Evolutionary conservation across 2,329 filamentous ascomycete genomes (phyloP), one percentile per base, ranked within the genome.

Genomic region (Neofusicoccum ribis): DNA sequence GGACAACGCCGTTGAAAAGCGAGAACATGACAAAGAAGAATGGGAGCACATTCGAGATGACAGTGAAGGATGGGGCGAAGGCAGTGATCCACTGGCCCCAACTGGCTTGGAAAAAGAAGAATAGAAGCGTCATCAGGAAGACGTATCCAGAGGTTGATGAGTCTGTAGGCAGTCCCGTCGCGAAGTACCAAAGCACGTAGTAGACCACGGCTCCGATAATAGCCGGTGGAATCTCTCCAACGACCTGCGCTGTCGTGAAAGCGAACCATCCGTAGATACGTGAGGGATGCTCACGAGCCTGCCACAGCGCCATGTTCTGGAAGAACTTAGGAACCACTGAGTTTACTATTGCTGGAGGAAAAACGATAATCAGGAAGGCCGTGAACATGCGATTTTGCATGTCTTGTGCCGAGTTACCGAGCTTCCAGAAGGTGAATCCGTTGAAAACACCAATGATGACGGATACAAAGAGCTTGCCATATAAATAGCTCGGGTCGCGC

Each of bases 11-110:
- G 79, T 92, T 93, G 83, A 93, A 93, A 27, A 91, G 77, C 46
- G 84, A 84, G 71, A 91, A 89, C 81, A 91, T 88, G 75, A 93
- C 87, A 79, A 93, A 91, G 84, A 93, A 92, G 81, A 93, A 92
- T 0, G 91, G 91, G 5, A 92, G 80, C 14, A 75, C 76, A 72
- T 93, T 92, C 49, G 87, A 87, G 69, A 93, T 92, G 68, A 92
- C 89, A 0, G 90, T 91, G 78, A 92, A 92, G 46, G 83, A 88
- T 0, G 91, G 91, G 0, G 91, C 90, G 76, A 93, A 93, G 0
- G 92, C 91, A 68, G 88, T 91, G 70, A 95, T 92, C 90, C 90
- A 94, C 74, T 93, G 91, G 20, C 90, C 92, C 91, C 89, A 93
- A 69, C 83, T 88, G 37, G 84, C 85, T 74, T 88, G 85, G 82